Evolutionary conservation across 768 basidiomycete genomes (phyloP).

Genomic region (Boletus rubroflammeus): DNA sequence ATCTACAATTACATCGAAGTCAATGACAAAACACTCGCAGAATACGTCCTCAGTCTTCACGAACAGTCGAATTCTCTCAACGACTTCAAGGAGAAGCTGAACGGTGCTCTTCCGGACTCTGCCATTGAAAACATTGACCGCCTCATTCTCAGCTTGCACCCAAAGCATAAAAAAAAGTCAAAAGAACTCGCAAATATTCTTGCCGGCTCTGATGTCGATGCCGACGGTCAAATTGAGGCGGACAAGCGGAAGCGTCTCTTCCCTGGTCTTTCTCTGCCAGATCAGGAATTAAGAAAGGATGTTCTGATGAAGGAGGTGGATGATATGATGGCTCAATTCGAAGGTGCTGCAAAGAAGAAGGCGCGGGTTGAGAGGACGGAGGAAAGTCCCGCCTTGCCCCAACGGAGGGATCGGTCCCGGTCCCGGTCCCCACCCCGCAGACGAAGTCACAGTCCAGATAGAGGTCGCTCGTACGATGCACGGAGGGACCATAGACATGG

Average conservation of each 20-base stretch:
- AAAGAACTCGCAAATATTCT: conserved; percentile 37
- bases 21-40: conserved; percentile 90
- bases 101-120: conserved; percentile 80
- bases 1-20: conserved; percentile 82
- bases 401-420: conserved; percentile 46
- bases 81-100: conserved; percentile 79
- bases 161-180: conserved; percentile 83
- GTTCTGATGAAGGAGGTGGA: conserved; percentile 86
- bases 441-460: conserved; percentile 57
- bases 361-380: conserved; percentile 40
- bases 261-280: conserved; percentile 82
- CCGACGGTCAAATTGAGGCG: conserved; percentile 43
- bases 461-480: conserved; percentile 47
- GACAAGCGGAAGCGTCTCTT: conserved; percentile 85
- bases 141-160: conserved; percentile 90
- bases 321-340: conserved; percentile 78
- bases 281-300: conserved; percentile 70
- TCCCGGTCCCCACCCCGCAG: conserved; percentile 46
- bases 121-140: conserved; percentile 93
- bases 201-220: conserved; percentile 27
- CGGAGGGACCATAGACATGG: conserved; percentile 40
- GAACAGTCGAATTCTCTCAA: conserved; percentile 73
- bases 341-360: conserved; percentile 63
- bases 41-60: conserved; percentile 91
- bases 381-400: conserved; percentile 56